These are phyloP conservation scores for Agapanthus africanus DNA, from an alignment of 106 monocot genomes.

Conservation along the genomic window DNA sequence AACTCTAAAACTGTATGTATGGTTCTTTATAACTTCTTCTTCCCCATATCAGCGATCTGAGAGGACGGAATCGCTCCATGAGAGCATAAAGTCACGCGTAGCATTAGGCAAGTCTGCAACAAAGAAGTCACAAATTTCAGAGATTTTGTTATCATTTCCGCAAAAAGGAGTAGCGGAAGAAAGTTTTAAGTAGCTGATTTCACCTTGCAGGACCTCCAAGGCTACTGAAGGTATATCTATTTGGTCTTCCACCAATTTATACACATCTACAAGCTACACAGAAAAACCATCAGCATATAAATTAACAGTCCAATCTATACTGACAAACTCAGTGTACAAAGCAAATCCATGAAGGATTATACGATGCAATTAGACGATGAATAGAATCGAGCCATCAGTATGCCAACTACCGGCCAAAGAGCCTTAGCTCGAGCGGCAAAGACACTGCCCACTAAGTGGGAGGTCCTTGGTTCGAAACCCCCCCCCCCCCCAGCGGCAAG, in stretches of 20 bases:
- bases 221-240: constrained; percentile 78
- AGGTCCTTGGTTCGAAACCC: no score
- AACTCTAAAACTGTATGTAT: neutral
- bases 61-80: constrained; percentile 87
- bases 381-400: no score
- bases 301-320: no score
- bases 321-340: no score
- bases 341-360: no score
- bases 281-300: neutral
- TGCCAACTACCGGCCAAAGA: no score
- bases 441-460: no score
- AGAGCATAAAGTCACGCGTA: constrained; percentile 83
- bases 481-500: no score
- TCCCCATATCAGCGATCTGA: constrained; percentile 53
- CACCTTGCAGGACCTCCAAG: constrained; percentile 68
- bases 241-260: constrained; percentile 82
- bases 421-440: no score
- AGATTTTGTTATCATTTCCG: neutral
- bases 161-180: neutral
- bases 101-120: constrained; percentile 64
- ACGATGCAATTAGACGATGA: no score
- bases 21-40: no score
- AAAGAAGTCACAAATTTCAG: neutral
- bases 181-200: neutral
- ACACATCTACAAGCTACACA: constrained; percentile 81